phyloP scores from a whole-genome alignment of 768 basidiomycete species.

The Lentinus brumalis region DNA sequence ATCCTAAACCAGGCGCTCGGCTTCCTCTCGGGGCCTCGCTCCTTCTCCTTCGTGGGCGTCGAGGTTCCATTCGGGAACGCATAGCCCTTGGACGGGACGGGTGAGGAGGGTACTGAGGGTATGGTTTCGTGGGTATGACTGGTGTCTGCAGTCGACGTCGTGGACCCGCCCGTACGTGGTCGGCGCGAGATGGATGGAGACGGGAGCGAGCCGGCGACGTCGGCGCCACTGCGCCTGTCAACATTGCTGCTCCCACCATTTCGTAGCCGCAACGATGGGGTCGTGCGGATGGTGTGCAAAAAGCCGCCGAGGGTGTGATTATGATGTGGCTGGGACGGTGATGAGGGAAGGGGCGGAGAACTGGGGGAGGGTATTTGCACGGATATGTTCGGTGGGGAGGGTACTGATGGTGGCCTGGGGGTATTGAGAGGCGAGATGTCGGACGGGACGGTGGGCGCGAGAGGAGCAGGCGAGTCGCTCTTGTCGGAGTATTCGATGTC shows the following conservation, averaged over 20 bases:
- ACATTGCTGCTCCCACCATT: slow-evolving; percentile 22
- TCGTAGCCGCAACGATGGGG: slow-evolving; percentile 28
- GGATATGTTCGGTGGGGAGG: slow-evolving; percentile 13
- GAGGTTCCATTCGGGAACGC: slow-evolving; percentile 30
- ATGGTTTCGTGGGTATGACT: slow-evolving; percentile 29
- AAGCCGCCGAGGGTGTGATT: slow-evolving; percentile 22
- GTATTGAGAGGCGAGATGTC: slow-evolving; percentile 20
- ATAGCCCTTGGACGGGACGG: slow-evolving; percentile 23
- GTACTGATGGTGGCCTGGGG: slow-evolving; percentile 18
- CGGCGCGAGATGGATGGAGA: slow-evolving; percentile 18
- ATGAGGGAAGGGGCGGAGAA: slow-evolving; percentile 24
- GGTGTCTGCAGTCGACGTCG: slow-evolving; percentile 28
- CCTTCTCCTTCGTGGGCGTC: slow-evolving; percentile 23
- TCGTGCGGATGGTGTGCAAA: slow-evolving; percentile 29
- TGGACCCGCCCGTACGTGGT: slow-evolving; percentile 27
- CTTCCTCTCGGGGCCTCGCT: slow-evolving; percentile 40
- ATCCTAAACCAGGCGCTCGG: slow-evolving; percentile 55
- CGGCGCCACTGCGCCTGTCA: slow-evolving; percentile 21
- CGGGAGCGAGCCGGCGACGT: slow-evolving; percentile 26
- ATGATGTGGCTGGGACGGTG: slow-evolving; percentile 16
- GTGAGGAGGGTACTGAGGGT: slow-evolving; percentile 13
- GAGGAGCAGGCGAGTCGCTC: slow-evolving; percentile 27
- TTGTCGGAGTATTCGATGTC: slow-evolving; percentile 22
- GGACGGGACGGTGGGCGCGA: slow-evolving; percentile 19
- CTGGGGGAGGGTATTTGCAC: slow-evolving; percentile 16